Conservation (phyloP, 2,329 filamentous ascomycete species). For the Aspergillus sojae region DNA sequence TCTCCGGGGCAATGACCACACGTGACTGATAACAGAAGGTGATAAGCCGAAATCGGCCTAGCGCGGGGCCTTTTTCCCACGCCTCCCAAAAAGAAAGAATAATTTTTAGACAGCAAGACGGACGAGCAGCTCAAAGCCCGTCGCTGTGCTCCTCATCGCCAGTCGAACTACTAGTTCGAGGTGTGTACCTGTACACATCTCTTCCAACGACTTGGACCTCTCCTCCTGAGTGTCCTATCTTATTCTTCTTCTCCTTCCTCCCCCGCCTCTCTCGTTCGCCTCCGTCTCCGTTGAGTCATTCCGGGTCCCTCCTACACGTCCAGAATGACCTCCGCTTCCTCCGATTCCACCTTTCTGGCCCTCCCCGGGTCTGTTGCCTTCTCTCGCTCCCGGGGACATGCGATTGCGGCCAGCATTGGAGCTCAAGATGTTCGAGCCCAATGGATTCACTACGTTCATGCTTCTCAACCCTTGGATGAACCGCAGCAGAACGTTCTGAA, state of each 20-base stretch:
- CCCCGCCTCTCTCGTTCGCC: constrained; percentile 3
- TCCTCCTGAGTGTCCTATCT: constrained; percentile 6
- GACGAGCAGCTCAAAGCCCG: constrained; percentile 24
- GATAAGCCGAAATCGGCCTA: constrained; percentile 32
- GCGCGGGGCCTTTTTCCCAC: constrained; percentile 26
- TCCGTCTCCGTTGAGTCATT: constrained; percentile 7
- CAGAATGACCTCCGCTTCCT: constrained; percentile 36
- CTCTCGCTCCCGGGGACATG: constrained; percentile 48
- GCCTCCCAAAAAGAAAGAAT: constrained; percentile 18
- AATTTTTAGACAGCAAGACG: constrained; percentile 20
- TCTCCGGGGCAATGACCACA: constrained; percentile 9
- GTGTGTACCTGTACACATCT: constrained; percentile 21
- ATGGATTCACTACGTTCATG: constrained; percentile 67
- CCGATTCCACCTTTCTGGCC: constrained; percentile 37
- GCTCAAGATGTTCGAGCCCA: constrained; percentile 49
- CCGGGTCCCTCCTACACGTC: constrained; percentile 7
- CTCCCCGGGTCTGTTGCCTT: constrained; percentile 48
- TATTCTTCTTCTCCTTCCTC: constrained; percentile 1
- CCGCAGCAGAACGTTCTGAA: constrained; percentile 56
- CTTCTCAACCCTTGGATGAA: constrained; percentile 52
- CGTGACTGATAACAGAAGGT: constrained; percentile 26
- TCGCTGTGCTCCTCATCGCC: constrained; percentile 20
- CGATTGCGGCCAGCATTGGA: constrained; percentile 46
- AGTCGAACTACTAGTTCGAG: constrained; percentile 23
- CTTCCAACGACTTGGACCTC: constrained; percentile 15